A percentile compares a stretch with the other conserved stretches of the same genome.
phyloP scores from a whole-genome alignment of 257 asterid genomes.

The Oldenlandia corymbosa region DNA sequence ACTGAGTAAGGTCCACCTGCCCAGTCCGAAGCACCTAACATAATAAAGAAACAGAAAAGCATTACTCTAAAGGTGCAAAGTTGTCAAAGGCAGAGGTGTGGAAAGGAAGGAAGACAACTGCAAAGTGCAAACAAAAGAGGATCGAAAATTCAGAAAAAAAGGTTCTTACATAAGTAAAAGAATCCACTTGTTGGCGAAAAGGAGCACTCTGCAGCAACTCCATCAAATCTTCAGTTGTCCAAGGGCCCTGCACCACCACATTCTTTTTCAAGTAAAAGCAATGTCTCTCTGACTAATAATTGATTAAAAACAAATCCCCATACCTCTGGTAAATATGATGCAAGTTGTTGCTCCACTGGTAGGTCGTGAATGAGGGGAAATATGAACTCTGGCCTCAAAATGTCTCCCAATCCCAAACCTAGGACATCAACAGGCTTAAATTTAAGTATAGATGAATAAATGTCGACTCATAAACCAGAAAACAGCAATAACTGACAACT shows the following conservation, averaged over 20 bases:
- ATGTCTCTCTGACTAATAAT: conserved; percentile 7
- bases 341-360: conserved; percentile 60
- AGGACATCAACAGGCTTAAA: conserved; percentile 20
- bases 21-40: conserved; percentile 89
- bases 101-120: neutral
- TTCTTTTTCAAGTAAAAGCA: conserved; percentile 15
- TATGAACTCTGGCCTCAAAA: conserved; percentile 80
- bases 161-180: conserved; percentile 79
- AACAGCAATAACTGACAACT: neutral
- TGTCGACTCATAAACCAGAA: neutral
- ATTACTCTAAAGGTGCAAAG: neutral
- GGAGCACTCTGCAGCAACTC: conserved; percentile 92
- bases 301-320: conserved; percentile 10
- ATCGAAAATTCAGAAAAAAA: neutral
- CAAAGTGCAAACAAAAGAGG: neutral
- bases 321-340: conserved; percentile 83
- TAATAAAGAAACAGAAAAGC: conserved; percentile 13
- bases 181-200: conserved; percentile 90
- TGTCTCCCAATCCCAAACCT: conserved; percentile 93
- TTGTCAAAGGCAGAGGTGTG: neutral
- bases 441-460: neutral
- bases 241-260: conserved; percentile 51
- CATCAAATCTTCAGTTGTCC: conserved; percentile 72
- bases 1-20: conserved; percentile 80
- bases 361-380: conserved; percentile 60